A percentile compares a stretch with the other conserved stretches of the same genome.
Conservation (phyloP, 129 eudicot species). For the Pseudognaphalium luteoalbum region DNA sequence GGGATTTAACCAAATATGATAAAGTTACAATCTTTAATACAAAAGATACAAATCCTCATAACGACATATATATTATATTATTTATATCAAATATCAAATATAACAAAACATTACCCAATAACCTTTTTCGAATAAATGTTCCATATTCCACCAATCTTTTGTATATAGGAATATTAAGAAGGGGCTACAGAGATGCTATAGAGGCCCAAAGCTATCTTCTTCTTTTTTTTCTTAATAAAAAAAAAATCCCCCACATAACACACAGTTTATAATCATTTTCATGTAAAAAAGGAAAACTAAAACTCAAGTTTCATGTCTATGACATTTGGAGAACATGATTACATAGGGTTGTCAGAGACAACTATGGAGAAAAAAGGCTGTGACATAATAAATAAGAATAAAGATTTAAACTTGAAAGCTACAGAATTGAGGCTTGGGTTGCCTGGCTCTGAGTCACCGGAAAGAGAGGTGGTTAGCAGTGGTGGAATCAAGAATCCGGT, state of each 20-base stretch:
- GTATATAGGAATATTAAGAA: constrained; percentile 39
- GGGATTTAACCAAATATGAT: neutral
- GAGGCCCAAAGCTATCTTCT: constrained; percentile 23
- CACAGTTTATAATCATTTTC: constrained; percentile 11
- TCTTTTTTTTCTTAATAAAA: constrained; percentile 1
- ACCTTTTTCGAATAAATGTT: constrained; percentile 25
- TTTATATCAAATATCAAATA: constrained; percentile 13
- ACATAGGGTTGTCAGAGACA: constrained; percentile 39
- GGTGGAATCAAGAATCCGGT: constrained; percentile 34
- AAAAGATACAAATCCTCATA: neutral
- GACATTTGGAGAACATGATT: constrained; percentile 3
- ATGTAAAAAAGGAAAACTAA: neutral
- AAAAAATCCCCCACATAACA: constrained; percentile 21
- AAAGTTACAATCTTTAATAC: constrained; percentile 20
- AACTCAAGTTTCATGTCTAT: neutral
- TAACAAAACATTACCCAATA: constrained; percentile 2
- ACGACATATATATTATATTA: too few relatives aligned
- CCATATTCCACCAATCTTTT: constrained; percentile 28
- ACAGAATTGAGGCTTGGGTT: constrained; percentile 84
- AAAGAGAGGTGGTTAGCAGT: constrained; percentile 37
- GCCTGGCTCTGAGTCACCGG: constrained; percentile 81
- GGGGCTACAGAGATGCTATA: constrained; percentile 31
- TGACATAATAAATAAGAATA: constrained; percentile 16
- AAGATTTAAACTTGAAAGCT: constrained; percentile 64
- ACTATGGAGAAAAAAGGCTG: constrained; percentile 46